Percentiles rank a stretch among this genome's conserved stretches.
Conservation (phyloP, 768 basidiomycete genomes). For the Rhodotorula diobovata region DNA sequence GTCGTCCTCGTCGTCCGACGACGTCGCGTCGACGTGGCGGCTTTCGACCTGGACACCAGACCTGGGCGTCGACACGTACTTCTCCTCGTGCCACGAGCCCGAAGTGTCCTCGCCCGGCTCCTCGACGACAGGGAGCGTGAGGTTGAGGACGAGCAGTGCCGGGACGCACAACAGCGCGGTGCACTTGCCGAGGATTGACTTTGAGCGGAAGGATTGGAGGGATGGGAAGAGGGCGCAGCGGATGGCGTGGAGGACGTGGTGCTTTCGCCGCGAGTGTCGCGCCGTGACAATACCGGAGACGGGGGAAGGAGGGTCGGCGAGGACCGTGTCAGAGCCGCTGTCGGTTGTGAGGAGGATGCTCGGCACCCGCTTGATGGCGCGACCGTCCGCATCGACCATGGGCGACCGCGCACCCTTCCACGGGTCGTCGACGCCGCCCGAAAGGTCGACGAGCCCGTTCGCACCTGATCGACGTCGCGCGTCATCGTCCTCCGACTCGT, state of each 20-base stretch:
- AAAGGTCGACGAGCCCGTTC: conserved; percentile 18
- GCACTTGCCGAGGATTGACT: conserved; percentile 65
- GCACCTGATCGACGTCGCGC: too few species aligned
- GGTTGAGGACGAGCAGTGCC: conserved; percentile 73
- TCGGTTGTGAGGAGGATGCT: conserved; percentile 34
- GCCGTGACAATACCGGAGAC: too few species aligned
- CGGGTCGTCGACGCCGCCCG: conserved; percentile 28
- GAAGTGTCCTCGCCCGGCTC: conserved; percentile 50
- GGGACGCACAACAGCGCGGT: conserved; percentile 78
- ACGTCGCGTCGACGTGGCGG: not conserved
- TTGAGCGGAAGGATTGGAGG: conserved; percentile 64
- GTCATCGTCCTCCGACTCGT: not conserved
- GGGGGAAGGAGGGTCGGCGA: not conserved
- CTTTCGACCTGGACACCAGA: not conserved
- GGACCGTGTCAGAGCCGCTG: conserved; percentile 10
- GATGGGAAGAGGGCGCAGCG: conserved; percentile 78
- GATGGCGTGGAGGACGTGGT: conserved; percentile 41
- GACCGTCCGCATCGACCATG: not conserved
- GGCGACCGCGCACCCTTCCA: conserved; percentile 15
- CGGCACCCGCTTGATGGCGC: conserved; percentile 8
- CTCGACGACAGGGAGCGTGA: conserved; percentile 84
- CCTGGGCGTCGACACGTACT: conserved; percentile 42
- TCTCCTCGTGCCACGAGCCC: conserved; percentile 60
- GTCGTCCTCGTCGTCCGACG: not conserved
- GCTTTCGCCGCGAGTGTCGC: not conserved